Conservation (phyloP, 2,329 filamentous ascomycete species). For the Fusarium sambucinum region DNA sequence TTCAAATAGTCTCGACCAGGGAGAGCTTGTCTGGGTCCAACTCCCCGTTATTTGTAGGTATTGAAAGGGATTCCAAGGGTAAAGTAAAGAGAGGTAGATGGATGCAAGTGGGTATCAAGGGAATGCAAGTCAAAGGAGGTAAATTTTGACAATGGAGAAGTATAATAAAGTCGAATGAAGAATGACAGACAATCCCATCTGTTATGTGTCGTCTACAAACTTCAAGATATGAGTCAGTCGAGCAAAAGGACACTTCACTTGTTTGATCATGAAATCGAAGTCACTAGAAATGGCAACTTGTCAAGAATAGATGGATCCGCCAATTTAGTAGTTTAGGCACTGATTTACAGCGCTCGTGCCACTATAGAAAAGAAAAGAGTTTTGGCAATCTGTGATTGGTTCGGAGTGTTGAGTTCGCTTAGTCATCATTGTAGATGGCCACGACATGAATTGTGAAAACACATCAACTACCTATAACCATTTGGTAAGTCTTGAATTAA, state of each 20-base stretch:
- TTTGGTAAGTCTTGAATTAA: not conserved
- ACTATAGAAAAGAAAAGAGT: slow-evolving; percentile 24
- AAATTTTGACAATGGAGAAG: not conserved
- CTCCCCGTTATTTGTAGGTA: not conserved
- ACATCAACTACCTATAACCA: slow-evolving; percentile 1
- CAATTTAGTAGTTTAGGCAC: not conserved
- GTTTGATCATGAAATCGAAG: slow-evolving; percentile 42
- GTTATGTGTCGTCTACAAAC: slow-evolving; percentile 10
- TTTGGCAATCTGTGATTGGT: slow-evolving; percentile 45
- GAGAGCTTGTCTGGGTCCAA: slow-evolving; percentile 1
- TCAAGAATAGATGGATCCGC: slow-evolving; percentile 34
- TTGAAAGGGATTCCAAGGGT: slow-evolving; percentile 15
- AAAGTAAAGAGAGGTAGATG: not conserved
- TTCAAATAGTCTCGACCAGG: slow-evolving; percentile 9
- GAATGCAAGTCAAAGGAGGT: not conserved
- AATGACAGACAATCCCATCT: not conserved
- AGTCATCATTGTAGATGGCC: slow-evolving; percentile 29
- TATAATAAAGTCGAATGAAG: not conserved
- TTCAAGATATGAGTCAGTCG: slow-evolving; percentile 41
- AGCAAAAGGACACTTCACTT: slow-evolving; percentile 48
- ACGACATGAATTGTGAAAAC: not conserved
- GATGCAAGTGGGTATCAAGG: slow-evolving; percentile 15
- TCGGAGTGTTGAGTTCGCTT: not conserved
- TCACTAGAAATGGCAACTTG: slow-evolving; percentile 49
- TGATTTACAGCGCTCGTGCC: slow-evolving; percentile 9